These are phyloP conservation scores for Apiotrichum siamense DNA, from an alignment of 1,284 basidiomycete species.

Conservation along the genomic window DNA sequence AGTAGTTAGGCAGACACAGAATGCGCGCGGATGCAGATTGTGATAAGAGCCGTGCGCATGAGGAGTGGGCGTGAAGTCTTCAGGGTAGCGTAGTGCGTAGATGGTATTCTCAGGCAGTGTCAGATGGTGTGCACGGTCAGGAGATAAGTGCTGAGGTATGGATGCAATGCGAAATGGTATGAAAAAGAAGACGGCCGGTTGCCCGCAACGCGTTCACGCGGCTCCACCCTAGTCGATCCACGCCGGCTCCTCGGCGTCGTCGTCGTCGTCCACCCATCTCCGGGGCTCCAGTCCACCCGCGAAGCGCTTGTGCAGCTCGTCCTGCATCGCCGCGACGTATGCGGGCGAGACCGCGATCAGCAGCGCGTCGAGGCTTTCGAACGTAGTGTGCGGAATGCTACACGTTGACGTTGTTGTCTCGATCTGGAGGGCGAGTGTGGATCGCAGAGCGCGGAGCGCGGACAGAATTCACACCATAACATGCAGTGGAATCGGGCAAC, in stretches of 20 bases:
- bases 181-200: too few relatives aligned
- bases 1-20: too few relatives aligned
- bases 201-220: background rate
- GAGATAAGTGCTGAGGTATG: too few relatives aligned
- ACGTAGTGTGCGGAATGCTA: conserved; percentile 17
- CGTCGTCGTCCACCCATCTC: conserved; percentile 2
- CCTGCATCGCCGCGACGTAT: conserved; percentile 37
- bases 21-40: too few relatives aligned
- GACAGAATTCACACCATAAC: background rate
- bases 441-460: background rate
- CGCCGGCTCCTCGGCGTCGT: conserved; percentile 9
- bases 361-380: conserved; percentile 37
- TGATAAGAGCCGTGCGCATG: too few relatives aligned
- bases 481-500: too few relatives aligned
- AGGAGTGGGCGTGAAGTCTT: background rate
- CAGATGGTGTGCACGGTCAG: too few relatives aligned
- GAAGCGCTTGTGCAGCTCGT: conserved; percentile 33
- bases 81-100: background rate
- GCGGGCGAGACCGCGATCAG: conserved; percentile 34
- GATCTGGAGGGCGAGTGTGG: conserved; percentile 7
- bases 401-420: conserved; percentile 6
- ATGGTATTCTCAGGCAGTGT: background rate
- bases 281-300: conserved; percentile 8
- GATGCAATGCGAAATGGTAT: too few relatives aligned
- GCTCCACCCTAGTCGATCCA: conserved; percentile 14